Evolutionary conservation across 108 stramenopile genomes (phyloP).

Genomic region (Skeletonema marinoi): DNA sequence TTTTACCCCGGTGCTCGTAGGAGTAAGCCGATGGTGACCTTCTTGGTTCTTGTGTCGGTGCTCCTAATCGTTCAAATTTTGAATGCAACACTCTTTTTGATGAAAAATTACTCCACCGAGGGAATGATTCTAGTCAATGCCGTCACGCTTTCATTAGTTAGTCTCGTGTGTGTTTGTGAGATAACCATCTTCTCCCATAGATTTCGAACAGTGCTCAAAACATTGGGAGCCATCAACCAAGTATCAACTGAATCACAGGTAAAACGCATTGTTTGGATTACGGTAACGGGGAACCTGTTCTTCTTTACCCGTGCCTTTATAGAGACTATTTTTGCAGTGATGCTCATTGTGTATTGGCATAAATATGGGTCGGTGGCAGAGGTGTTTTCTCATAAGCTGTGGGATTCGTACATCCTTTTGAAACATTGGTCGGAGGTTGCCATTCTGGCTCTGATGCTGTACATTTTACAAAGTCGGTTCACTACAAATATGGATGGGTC

Average conservation of each 20-base stretch:
- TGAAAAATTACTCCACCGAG: conserved; percentile 83
- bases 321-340: conserved; percentile 77
- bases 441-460: conserved; percentile 91
- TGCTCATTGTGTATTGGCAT: conserved; percentile 80
- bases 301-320: conserved; percentile 90
- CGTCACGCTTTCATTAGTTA: conserved; percentile 79
- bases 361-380: conserved; percentile 73
- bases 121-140: conserved; percentile 94
- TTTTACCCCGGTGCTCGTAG: conserved; percentile 87
- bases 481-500: conserved; percentile 27
- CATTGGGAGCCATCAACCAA: conserved; percentile 95
- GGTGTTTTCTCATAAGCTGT: conserved; percentile 77
- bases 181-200: conserved; percentile 93
- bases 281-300: conserved; percentile 94
- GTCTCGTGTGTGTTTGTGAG: conserved; percentile 88
- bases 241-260: conserved; percentile 95
- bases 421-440: conserved; percentile 88
- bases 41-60: conserved; percentile 71
- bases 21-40: conserved; percentile 89
- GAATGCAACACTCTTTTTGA: conserved; percentile 84
- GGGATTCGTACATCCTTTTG: conserved; percentile 89
- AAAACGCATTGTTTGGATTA: conserved; percentile 93
- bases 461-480: conserved; percentile 89
- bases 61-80: conserved; percentile 69
- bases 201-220: conserved; percentile 92